Conservation (phyloP, 495 filamentous ascomycete species). For the Peziza echinospora region DNA sequence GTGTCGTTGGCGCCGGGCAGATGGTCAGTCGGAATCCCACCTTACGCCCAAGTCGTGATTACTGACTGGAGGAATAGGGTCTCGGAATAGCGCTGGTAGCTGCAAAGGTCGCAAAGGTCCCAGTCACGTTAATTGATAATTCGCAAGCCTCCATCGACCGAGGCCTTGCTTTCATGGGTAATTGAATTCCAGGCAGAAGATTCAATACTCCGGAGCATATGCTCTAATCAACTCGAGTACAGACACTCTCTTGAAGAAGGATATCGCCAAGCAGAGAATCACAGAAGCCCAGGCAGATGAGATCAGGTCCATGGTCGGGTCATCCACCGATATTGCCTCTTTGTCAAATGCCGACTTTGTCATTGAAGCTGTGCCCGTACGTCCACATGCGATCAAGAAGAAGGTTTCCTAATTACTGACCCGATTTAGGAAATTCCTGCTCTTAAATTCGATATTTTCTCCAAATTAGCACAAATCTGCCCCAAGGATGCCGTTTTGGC, state of each 20-base stretch:
- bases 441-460: constrained; percentile 77
- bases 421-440: constrained; percentile 47
- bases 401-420: constrained; percentile 4
- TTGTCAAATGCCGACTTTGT: constrained; percentile 83
- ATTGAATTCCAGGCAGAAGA: constrained; percentile 1
- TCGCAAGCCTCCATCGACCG: constrained; percentile 78
- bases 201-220: constrained; percentile 1
- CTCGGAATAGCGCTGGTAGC: constrained; percentile 92
- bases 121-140: constrained; percentile 70
- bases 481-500: constrained; percentile 78
- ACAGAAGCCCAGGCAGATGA: constrained; percentile 55
- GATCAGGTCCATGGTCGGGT: constrained; percentile 40
- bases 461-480: constrained; percentile 58
- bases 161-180: constrained; percentile 75
- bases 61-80: constrained; percentile 37
- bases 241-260: constrained; percentile 86
- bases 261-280: constrained; percentile 64
- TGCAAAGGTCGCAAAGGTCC: constrained; percentile 59
- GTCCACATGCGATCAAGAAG: background rate
- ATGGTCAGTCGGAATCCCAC: constrained; percentile 40
- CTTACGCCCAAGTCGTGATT: constrained; percentile 6
- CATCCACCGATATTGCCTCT: constrained; percentile 53
- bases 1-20: constrained; percentile 87
- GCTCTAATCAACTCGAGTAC: background rate
- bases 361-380: constrained; percentile 73